Evolutionary conservation across 2,329 filamentous ascomycete species (phyloP), one percentile per base, ranked within the genome.

Genomic region (Xylariomycetidae sp.): DNA sequence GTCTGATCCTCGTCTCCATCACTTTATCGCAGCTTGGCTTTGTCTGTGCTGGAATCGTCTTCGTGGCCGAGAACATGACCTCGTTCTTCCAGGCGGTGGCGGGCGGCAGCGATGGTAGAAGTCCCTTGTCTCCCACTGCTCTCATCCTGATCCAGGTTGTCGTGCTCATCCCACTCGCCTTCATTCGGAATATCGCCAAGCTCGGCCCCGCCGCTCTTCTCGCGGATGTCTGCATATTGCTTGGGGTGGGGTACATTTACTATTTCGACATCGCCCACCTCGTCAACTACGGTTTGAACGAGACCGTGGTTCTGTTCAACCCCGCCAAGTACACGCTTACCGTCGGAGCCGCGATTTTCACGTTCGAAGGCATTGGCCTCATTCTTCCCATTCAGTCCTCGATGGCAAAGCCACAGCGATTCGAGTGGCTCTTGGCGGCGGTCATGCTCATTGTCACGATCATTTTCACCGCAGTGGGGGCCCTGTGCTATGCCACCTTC

Each of bases 11-110:
- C 7, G 65, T 61, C 0, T 86, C 82, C 10, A 81, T 88, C 53
- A 75, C 79, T 1, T 67, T 88, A 9, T 87, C 83, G 0, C 83
- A 88, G 54, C 65, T 88, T 10, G 83, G 83, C 2, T 88, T 88
- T 43, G 83, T 88, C 25, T 88, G 82, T 47, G 77, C 83, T 0
- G 83, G 83, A 19, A 72, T 86, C 31, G 84, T 88, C 34, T 88
- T 88, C 49, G 81, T 80, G 1, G 83, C 83, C 0, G 81, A 88
- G 53, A 88, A 88, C 49, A 58, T 85, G 14, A 68, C 68, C 24
- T 75, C 79, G 0, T 85, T 88, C 58, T 59, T 82, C 16, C 61
- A 74, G 19, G 82, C 82, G 2, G 72, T 86, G 20, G 64, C 68
- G 2, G 54, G 63, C 4, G 64, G 67, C 20, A 51, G 59, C 4